These are phyloP conservation scores for Lasiodiplodia sp. DNA, from an alignment of 2,329 filamentous ascomycete genomes.

Conservation along the genomic window DNA sequence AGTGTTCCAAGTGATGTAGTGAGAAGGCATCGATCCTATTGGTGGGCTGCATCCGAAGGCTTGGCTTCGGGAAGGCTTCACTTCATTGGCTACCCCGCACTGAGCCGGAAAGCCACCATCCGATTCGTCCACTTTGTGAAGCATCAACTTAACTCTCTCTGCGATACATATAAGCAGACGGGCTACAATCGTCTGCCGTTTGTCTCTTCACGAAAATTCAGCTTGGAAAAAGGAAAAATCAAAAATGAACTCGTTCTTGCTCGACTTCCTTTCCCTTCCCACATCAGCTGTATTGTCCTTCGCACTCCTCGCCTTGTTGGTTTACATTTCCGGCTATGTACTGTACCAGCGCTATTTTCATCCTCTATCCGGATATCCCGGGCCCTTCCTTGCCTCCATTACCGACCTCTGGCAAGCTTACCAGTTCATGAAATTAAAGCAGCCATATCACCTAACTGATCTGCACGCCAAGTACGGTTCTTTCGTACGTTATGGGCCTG, in stretches of 20 bases:
- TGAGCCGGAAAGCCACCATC: neutral
- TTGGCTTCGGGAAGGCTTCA: neutral
- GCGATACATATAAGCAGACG: neutral
- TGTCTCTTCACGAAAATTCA: neutral
- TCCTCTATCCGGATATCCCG: constrained; percentile 41
- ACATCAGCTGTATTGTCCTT: neutral
- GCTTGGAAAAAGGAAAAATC: neutral
- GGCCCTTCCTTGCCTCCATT: constrained; percentile 42
- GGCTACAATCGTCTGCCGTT: neutral
- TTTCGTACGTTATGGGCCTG: constrained; percentile 41
- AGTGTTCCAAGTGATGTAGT: neutral
- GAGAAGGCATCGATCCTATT: constrained; percentile 1
- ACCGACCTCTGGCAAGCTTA: constrained; percentile 43
- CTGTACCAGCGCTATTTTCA: constrained; percentile 38
- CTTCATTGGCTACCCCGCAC: neutral
- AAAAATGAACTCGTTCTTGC: neutral
- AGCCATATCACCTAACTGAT: constrained; percentile 37
- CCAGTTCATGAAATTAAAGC: constrained; percentile 38
- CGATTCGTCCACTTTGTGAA: neutral
- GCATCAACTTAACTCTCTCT: neutral
- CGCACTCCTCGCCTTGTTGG: neutral
- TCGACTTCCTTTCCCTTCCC: neutral
- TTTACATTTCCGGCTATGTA: constrained; percentile 18
- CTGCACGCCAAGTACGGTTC: constrained; percentile 39
- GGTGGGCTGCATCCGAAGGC: neutral